Conservation (phyloP, 768 basidiomycete genomes). For the Lepiota brunneoincarnata region DNA sequence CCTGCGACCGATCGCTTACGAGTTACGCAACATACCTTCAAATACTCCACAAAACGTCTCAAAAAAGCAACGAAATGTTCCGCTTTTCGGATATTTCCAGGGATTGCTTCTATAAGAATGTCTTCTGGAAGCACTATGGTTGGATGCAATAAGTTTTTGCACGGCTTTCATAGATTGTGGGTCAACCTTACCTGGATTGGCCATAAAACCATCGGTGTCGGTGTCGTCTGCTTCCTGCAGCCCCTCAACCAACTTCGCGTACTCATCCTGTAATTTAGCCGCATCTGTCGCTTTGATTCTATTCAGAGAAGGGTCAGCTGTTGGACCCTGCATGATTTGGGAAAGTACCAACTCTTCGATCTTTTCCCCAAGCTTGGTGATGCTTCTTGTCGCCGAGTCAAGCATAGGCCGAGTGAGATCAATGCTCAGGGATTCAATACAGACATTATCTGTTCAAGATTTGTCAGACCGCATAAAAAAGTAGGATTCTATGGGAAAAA, state of each 20-base stretch:
- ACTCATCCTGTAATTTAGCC: slow-evolving; percentile 93
- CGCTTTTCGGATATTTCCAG: slow-evolving; percentile 97
- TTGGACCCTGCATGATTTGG: background rate
- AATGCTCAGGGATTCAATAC: slow-evolving; percentile 97
- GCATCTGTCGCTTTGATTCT: slow-evolving; percentile 96
- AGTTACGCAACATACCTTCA: slow-evolving; percentile 63
- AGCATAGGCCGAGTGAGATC: slow-evolving; percentile 97
- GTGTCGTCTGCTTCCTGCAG: slow-evolving; percentile 68
- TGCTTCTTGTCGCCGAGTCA: slow-evolving; percentile 88
- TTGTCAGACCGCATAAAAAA: slow-evolving; percentile 2
- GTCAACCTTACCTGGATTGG: slow-evolving; percentile 69
- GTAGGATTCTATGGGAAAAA: slow-evolving; percentile 16
- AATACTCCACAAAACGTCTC: slow-evolving; percentile 97
- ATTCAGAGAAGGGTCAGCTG: slow-evolving; percentile 3
- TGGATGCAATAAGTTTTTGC: background rate
- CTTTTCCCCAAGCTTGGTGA: slow-evolving; percentile 81
- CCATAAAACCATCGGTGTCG: slow-evolving; percentile 82
- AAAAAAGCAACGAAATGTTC: slow-evolving; percentile 99
- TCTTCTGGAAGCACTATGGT: slow-evolving; percentile 87
- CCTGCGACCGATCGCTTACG: background rate
- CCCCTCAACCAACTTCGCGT: slow-evolving; percentile 92
- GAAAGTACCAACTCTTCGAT: slow-evolving; percentile 80
- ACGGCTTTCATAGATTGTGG: background rate
- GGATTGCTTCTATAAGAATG: slow-evolving; percentile 90
- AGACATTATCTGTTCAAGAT: slow-evolving; percentile 85